phyloP scores from a whole-genome alignment of 1,139 yeast genomes.

The Suhomyces maxii region DNA sequence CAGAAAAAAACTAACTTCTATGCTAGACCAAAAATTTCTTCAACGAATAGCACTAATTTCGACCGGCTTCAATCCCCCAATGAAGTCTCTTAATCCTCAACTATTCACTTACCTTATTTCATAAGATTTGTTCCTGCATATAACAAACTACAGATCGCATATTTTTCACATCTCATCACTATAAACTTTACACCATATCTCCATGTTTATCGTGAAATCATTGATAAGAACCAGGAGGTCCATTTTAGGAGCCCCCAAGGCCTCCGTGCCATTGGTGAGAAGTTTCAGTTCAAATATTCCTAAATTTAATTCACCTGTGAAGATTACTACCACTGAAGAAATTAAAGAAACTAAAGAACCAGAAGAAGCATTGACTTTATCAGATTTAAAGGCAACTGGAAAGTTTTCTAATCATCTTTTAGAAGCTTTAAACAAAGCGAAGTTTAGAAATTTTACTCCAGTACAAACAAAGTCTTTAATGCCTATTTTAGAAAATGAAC shows the following conservation, averaged over 20 bases:
- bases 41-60: too few species aligned
- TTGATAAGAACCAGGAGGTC: slow-evolving; percentile 3
- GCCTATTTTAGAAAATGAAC: slow-evolving; percentile 58
- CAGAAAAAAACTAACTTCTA: too few species aligned
- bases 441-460: slow-evolving; percentile 60
- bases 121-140: neutral
- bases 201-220: slow-evolving; percentile 2
- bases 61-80: too few species aligned
- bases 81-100: too few species aligned
- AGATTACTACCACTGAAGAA: neutral
- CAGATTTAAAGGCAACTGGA: slow-evolving; percentile 10
- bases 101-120: too few species aligned
- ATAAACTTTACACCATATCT: neutral
- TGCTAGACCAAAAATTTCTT: too few species aligned
- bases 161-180: neutral
- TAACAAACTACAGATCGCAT: neutral
- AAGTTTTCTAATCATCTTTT: slow-evolving; percentile 13
- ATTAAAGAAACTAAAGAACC: neutral
- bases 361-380: slow-evolving; percentile 3
- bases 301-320: neutral
- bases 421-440: slow-evolving; percentile 40
- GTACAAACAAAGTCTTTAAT: slow-evolving; percentile 75
- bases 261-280: neutral
- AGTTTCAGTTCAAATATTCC: neutral
- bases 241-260: neutral